Evolutionary conservation across 352 stramenopile genomes (phyloP).

Genomic region (Blastocystis sp.): DNA sequence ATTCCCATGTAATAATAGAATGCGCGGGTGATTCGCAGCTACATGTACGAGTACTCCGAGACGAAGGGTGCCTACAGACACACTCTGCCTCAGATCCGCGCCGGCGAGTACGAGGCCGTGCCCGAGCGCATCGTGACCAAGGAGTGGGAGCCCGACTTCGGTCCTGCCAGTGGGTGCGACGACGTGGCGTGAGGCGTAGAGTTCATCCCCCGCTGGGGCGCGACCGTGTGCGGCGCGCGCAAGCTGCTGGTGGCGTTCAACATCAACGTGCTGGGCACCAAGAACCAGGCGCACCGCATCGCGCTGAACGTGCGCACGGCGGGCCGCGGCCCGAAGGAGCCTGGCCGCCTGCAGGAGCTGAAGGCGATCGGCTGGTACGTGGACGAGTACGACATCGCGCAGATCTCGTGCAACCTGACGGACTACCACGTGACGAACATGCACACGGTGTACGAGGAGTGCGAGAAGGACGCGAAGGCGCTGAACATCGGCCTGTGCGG

Average conservation of each 20-base stretch:
- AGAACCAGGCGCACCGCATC: constrained; percentile 71
- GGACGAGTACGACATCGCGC: constrained; percentile 71
- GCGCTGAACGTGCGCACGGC: constrained; percentile 71
- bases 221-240: constrained; percentile 70
- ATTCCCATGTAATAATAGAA: constrained; percentile 49
- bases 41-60: constrained; percentile 69
- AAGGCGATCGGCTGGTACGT: constrained; percentile 72
- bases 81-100: constrained; percentile 70
- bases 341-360: constrained; percentile 70
- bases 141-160: constrained; percentile 71
- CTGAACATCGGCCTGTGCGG: constrained; percentile 71
- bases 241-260: constrained; percentile 72
- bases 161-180: constrained; percentile 59
- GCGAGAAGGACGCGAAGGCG: constrained; percentile 70
- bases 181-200: constrained; percentile 21
- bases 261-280: constrained; percentile 72
- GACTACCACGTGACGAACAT: constrained; percentile 72
- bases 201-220: constrained; percentile 70
- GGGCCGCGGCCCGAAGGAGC: constrained; percentile 70
- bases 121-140: constrained; percentile 69
- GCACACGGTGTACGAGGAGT: constrained; percentile 71
- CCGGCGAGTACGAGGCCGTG: constrained; percentile 71
- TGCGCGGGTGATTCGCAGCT: background rate
- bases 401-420: constrained; percentile 71
- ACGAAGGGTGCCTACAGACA: constrained; percentile 67